These are phyloP conservation scores for Fusarium globosum DNA, from an alignment of 2,329 filamentous ascomycete genomes.

Conservation along the genomic window DNA sequence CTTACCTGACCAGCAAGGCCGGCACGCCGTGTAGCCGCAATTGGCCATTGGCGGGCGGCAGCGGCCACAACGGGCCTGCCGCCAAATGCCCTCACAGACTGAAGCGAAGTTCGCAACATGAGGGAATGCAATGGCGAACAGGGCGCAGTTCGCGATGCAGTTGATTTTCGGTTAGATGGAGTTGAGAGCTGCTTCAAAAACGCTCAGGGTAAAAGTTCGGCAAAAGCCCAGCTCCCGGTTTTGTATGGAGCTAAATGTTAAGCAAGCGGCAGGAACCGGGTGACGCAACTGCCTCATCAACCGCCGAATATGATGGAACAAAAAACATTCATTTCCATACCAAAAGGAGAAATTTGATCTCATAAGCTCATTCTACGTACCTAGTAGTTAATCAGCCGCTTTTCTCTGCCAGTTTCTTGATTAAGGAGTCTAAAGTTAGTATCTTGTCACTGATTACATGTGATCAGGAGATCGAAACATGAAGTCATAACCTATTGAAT, in stretches of 20 bases:
- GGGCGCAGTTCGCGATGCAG: slow-evolving; percentile 46
- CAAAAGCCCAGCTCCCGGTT: slow-evolving; percentile 51
- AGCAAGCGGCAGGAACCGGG: slow-evolving; percentile 52
- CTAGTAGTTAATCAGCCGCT: background rate
- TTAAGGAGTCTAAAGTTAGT: background rate
- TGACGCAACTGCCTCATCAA: slow-evolving; percentile 46
- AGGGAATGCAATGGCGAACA: slow-evolving; percentile 62
- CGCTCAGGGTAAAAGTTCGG: slow-evolving; percentile 59
- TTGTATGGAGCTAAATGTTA: slow-evolving; percentile 38
- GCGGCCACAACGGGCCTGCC: slow-evolving; percentile 64
- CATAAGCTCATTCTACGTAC: background rate
- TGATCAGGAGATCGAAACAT: background rate
- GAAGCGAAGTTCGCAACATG: slow-evolving; percentile 78
- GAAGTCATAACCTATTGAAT: background rate
- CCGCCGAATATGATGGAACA: background rate
- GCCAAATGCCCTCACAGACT: slow-evolving; percentile 70
- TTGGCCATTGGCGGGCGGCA: slow-evolving; percentile 69
- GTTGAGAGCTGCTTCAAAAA: slow-evolving; percentile 53
- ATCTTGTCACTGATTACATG: background rate
- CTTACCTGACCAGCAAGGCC: slow-evolving; percentile 48
- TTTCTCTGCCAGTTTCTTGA: background rate
- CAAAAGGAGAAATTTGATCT: background rate
- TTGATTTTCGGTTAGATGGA: slow-evolving; percentile 48
- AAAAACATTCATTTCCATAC: background rate
- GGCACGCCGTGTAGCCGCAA: slow-evolving; percentile 51